Percentiles rank a stretch among this genome's conserved stretches.
Evolutionary conservation across 768 basidiomycete genomes (phyloP).

Genomic region (Leccinum variicolor): DNA sequence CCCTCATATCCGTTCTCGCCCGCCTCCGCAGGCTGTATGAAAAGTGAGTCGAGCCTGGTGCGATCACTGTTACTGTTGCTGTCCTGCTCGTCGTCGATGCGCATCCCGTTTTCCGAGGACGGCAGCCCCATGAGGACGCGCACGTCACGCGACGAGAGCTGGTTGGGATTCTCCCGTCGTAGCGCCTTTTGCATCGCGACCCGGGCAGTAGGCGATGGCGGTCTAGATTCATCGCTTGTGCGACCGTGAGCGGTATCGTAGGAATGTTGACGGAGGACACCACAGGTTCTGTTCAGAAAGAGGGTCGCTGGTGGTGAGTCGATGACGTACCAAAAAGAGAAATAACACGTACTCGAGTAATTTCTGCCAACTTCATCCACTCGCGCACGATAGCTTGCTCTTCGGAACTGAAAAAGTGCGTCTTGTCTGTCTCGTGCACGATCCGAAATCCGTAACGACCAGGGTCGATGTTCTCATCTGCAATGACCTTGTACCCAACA

Average conservation of each 20-base stretch:
- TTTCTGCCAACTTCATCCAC: constrained; percentile 99
- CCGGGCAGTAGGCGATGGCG: constrained; percentile 86
- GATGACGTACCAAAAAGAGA: not conserved
- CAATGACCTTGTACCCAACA: constrained; percentile 85
- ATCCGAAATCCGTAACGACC: constrained; percentile 95
- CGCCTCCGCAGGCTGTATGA: constrained; percentile 36
- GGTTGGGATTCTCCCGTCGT: constrained; percentile 80
- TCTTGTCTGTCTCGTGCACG: constrained; percentile 81
- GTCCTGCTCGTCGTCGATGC: constrained; percentile 22
- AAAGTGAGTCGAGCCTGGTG: constrained; percentile 53
- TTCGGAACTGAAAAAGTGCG: constrained; percentile 89
- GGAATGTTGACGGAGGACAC: constrained; percentile 96
- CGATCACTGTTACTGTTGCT: constrained; percentile 39
- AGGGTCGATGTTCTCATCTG: constrained; percentile 89
- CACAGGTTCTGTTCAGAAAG: constrained; percentile 69
- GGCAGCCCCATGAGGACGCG: constrained; percentile 68
- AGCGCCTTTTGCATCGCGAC: constrained; percentile 86
- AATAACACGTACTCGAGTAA: constrained; percentile 68
- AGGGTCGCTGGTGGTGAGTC: not conserved
- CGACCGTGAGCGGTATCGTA: constrained; percentile 91
- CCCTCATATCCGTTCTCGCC: constrained; percentile 15
- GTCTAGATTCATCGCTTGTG: constrained; percentile 94
- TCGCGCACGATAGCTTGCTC: constrained; percentile 84
- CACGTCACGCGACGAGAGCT: constrained; percentile 77
- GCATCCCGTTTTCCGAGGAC: constrained; percentile 24